phyloP scores from a whole-genome alignment of 1,284 basidiomycete genomes.

The Amylostereum areolatum region DNA sequence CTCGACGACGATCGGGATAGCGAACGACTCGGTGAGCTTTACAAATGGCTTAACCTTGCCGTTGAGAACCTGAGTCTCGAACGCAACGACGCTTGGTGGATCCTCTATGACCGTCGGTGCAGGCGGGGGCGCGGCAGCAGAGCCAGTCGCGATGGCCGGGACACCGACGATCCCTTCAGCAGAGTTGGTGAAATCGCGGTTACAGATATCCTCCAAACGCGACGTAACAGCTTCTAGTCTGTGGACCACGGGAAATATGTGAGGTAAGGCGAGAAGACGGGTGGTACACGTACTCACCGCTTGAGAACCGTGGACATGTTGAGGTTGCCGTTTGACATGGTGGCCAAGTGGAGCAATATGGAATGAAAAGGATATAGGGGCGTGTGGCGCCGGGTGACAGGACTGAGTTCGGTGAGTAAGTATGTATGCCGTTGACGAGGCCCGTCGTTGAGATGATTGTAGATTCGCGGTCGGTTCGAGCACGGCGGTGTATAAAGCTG shows the following conservation, averaged over 20 bases:
- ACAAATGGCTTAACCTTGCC: slow-evolving; percentile 72
- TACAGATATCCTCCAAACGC: slow-evolving; percentile 84
- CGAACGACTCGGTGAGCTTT: slow-evolving; percentile 70
- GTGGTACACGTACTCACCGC: slow-evolving; percentile 44
- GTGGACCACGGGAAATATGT: slow-evolving; percentile 7
- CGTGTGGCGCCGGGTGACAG: too few relatives aligned
- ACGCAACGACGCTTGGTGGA: slow-evolving; percentile 67
- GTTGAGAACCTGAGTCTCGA: slow-evolving; percentile 68
- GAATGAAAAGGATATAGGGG: background rate
- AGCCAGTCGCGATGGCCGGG: slow-evolving; percentile 23
- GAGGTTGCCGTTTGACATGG: slow-evolving; percentile 9
- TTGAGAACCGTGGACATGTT: slow-evolving; percentile 71
- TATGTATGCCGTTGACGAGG: too few relatives aligned
- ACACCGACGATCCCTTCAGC: slow-evolving; percentile 15
- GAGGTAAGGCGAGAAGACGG: slow-evolving; percentile 6
- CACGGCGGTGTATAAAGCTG: too few relatives aligned
- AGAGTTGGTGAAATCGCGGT: slow-evolving; percentile 28
- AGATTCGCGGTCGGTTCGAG: too few relatives aligned
- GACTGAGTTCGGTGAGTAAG: too few relatives aligned
- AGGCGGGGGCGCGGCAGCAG: slow-evolving; percentile 33
- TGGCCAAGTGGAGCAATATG: background rate
- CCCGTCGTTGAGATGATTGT: too few relatives aligned
- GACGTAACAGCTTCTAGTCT: slow-evolving; percentile 92
- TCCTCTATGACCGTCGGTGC: slow-evolving; percentile 32
- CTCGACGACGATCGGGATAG: slow-evolving; percentile 64